Percentiles rank a stretch among this genome's conserved stretches.
These are phyloP conservation scores for Acorus calamus DNA, from an alignment of 106 monocot species.

Conservation along the genomic window DNA sequence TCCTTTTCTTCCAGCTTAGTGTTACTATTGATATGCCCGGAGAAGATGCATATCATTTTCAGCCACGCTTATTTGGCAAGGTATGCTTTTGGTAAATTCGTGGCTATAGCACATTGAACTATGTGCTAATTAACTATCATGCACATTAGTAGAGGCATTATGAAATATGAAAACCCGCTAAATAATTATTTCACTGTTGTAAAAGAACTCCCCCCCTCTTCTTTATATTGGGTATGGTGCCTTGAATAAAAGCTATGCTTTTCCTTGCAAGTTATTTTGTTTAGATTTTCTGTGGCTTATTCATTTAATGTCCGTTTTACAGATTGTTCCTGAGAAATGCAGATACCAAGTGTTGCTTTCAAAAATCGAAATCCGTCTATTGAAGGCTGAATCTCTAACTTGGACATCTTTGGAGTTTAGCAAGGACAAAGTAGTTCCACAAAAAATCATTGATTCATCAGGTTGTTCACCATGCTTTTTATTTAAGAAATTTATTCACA, in stretches of 20 bases:
- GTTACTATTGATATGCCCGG: background rate
- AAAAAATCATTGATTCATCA: slow-evolving; percentile 28
- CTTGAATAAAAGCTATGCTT: no score
- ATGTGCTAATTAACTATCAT: no score
- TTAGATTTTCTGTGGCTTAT: no score
- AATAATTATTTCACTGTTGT: no score
- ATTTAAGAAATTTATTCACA: no score
- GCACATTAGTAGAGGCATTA: no score
- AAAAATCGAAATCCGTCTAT: slow-evolving; percentile 61
- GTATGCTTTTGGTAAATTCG: background rate
- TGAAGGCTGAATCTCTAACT: slow-evolving; percentile 40
- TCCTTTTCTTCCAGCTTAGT: background rate
- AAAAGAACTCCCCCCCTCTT: no score
- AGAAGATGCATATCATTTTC: slow-evolving; percentile 1
- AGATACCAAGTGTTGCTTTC: slow-evolving; percentile 43
- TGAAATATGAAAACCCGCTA: no score
- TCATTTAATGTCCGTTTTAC: background rate
- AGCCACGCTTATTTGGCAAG: slow-evolving; percentile 1
- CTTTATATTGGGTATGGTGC: no score
- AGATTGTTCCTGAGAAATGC: slow-evolving; percentile 60
- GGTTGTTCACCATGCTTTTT: slow-evolving; percentile 12
- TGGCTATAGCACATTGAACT: no score
- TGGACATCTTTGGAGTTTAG: slow-evolving; percentile 61
- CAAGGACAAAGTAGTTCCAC: slow-evolving; percentile 21
- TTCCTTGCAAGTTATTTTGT: no score